Percentiles rank a stretch among this genome's conserved stretches.
Conservation (phyloP, 305 asterid species). For the Rubia balearica region DNA sequence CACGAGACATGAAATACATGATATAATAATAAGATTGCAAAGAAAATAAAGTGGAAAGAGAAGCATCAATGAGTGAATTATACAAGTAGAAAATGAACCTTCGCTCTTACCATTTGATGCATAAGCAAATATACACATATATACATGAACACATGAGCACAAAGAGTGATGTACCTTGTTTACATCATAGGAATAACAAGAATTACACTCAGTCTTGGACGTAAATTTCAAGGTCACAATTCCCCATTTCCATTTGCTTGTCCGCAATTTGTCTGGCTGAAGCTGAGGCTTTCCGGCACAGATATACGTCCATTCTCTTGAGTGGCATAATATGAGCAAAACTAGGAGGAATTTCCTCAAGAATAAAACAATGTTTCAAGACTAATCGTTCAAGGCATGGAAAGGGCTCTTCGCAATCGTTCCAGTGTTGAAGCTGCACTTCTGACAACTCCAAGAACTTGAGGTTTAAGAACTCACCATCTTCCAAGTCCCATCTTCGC, state of each 20-base stretch:
- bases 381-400: no score
- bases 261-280: conserved; percentile 15
- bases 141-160: no score
- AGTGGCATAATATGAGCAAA: neutral
- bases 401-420: neutral
- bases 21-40: no score
- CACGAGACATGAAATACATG: no score
- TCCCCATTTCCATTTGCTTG: conserved; percentile 12
- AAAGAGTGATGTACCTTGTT: neutral
- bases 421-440: neutral
- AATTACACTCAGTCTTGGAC: neutral
- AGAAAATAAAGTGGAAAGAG: no score
- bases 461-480: conserved; percentile 3
- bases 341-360: conserved; percentile 6
- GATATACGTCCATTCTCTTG: neutral
- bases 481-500: conserved; percentile 6
- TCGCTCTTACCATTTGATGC: no score
- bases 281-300: neutral
- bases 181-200: neutral
- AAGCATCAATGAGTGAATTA: no score
- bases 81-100: no score
- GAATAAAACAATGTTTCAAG: neutral
- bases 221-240: conserved; percentile 8
- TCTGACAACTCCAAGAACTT: conserved; percentile 4
- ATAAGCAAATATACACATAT: no score